Percentiles rank a stretch among this genome's conserved stretches.
Evolutionary conservation across 805 yeast species (phyloP).

Genomic region (Metschnikowia dekortorum): DNA sequence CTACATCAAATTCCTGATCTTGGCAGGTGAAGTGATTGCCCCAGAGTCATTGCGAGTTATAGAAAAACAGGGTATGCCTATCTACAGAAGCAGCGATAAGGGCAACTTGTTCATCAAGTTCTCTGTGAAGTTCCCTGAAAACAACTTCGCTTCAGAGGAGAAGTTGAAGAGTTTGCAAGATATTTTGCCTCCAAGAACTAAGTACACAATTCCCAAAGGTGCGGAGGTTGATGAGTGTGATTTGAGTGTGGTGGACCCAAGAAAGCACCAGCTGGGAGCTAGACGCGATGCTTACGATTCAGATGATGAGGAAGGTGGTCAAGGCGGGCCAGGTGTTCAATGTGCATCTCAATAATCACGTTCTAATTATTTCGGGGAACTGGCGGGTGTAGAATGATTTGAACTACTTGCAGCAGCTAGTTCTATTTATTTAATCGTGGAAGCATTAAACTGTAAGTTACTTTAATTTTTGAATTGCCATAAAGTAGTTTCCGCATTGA

Average conservation of each 20-base stretch:
- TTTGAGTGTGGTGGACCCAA: constrained; percentile 62
- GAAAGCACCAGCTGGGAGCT: constrained; percentile 46
- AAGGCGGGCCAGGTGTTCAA: constrained; percentile 24
- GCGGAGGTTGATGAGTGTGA: constrained; percentile 80
- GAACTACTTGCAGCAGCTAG: constrained; percentile 1
- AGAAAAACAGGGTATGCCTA: constrained; percentile 97
- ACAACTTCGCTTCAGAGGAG: constrained; percentile 70
- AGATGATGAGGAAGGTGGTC: constrained; percentile 41
- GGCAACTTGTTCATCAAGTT: constrained; percentile 88
- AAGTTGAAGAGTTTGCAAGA: constrained; percentile 67
- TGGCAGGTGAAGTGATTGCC: constrained; percentile 89
- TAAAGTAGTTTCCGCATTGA: constrained; percentile 76
- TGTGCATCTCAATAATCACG: constrained; percentile 22
- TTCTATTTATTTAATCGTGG: constrained; percentile 3
- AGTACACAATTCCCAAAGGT: constrained; percentile 57
- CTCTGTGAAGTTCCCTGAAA: constrained; percentile 81
- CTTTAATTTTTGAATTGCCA: constrained; percentile 64
- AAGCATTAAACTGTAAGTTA: constrained; percentile 2
- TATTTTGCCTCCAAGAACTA: constrained; percentile 74
- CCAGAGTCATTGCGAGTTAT: constrained; percentile 81
- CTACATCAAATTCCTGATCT: constrained; percentile 72
- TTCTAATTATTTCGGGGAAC: neutral
- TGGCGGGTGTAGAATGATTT: neutral
- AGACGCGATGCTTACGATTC: constrained; percentile 43
- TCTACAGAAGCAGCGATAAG: constrained; percentile 77